These are phyloP conservation scores for Neurospora sp. DNA, from an alignment of 495 filamentous ascomycete genomes.

Conservation along the genomic window DNA sequence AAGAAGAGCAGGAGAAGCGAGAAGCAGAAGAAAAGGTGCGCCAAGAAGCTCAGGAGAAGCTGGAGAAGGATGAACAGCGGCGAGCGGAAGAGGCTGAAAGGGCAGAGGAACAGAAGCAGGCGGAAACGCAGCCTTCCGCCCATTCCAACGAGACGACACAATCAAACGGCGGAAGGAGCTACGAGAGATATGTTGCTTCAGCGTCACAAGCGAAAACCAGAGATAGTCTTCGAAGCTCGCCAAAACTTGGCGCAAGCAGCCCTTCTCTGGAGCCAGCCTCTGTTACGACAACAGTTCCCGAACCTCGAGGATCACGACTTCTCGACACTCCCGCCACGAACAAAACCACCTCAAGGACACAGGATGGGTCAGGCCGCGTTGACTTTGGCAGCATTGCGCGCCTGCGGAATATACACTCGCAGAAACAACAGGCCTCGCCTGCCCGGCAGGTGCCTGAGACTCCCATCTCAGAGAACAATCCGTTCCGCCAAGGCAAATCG, in stretches of 20 bases:
- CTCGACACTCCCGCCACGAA: neutral
- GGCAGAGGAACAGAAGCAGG: neutral
- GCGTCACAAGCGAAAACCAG: constrained; percentile 4
- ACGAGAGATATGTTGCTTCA: constrained; percentile 23
- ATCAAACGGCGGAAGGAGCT: constrained; percentile 34
- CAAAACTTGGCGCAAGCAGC: constrained; percentile 1
- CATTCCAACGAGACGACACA: constrained; percentile 33
- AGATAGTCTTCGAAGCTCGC: neutral
- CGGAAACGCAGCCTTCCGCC: neutral
- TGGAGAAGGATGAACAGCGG: constrained; percentile 11
- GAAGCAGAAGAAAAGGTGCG: constrained; percentile 1
- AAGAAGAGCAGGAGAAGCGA: neutral
- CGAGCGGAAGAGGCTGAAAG: neutral
- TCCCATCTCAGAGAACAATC: constrained; percentile 26
- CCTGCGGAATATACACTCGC: constrained; percentile 2
- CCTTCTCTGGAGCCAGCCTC: neutral
- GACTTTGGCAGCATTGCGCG: constrained; percentile 11
- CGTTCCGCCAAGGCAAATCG: constrained; percentile 27
- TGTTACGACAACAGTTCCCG: constrained; percentile 7
- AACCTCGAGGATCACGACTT: constrained; percentile 26
- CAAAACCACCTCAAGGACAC: constrained; percentile 6
- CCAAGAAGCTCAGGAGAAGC: neutral
- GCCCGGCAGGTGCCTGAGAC: constrained; percentile 28
- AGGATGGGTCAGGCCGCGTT: constrained; percentile 16
- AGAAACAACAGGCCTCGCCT: constrained; percentile 4